Conservation (phyloP, 179 eudicot species). For the Carnegiea gigantea region DNA sequence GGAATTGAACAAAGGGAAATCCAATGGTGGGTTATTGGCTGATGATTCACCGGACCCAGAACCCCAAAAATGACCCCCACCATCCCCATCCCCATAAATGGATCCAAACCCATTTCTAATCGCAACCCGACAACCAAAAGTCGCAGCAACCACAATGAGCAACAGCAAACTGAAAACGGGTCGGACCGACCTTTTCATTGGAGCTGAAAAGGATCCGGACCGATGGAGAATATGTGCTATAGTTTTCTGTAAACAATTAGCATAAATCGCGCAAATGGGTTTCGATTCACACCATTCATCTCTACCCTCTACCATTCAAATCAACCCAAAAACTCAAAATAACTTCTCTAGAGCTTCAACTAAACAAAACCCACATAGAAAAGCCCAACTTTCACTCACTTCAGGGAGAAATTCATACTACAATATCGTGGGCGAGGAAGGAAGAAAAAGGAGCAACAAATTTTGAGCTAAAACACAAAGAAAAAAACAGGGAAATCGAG, state of each 20-base stretch:
- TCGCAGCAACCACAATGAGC: conserved; percentile 38
- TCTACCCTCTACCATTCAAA: conserved; percentile 27
- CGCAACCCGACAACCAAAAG: conserved; percentile 39
- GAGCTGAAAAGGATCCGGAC: conserved; percentile 14
- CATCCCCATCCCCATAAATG: conserved; percentile 28
- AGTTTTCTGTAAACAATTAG: conserved; percentile 23
- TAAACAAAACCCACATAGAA: neutral
- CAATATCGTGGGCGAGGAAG: too few relatives aligned
- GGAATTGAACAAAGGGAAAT: conserved; percentile 48
- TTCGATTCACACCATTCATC: conserved; percentile 26
- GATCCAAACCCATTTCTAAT: conserved; percentile 36
- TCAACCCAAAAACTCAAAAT: neutral
- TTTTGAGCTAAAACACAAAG: neutral
- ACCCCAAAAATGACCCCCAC: neutral
- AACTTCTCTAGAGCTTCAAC: neutral
- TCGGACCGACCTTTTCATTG: conserved; percentile 53
- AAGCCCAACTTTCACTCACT: neutral
- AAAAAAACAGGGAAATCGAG: neutral
- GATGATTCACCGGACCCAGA: neutral
- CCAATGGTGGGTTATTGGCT: neutral
- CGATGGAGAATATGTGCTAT: conserved; percentile 23
- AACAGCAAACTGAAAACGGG: conserved; percentile 44
- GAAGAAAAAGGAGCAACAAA: neutral
- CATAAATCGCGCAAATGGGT: conserved; percentile 30
- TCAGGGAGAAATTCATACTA: neutral